Evolutionary conservation across 345 rosid genomes (phyloP).

Genomic region (Euclidium syriacum): DNA sequence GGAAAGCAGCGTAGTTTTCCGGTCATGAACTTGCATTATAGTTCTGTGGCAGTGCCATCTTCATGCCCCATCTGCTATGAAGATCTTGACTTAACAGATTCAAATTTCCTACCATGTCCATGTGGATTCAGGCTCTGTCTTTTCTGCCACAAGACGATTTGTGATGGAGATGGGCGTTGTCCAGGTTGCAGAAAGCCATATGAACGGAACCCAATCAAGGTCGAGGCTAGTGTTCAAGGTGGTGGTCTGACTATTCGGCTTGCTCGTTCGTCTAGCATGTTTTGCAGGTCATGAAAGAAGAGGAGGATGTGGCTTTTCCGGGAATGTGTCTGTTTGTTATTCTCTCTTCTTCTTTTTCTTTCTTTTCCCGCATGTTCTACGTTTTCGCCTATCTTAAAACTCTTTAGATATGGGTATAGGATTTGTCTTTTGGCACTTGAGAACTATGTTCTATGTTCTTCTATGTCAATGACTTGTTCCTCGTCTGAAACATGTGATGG

Average conservation of each 20-base stretch:
- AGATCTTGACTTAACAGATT: conserved; percentile 79
- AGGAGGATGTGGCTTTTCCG: conserved; percentile 25
- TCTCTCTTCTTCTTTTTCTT: conserved; percentile 21
- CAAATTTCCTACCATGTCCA: conserved; percentile 74
- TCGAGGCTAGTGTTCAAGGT: conserved; percentile 51
- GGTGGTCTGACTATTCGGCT: conserved; percentile 54
- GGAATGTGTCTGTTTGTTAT: conserved; percentile 38
- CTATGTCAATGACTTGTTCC: conserved; percentile 49
- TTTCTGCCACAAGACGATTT: conserved; percentile 93
- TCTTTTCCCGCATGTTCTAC: conserved; percentile 18
- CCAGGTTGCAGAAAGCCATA: conserved; percentile 93
- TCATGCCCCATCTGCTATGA: conserved; percentile 80
- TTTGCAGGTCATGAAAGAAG: conserved; percentile 61
- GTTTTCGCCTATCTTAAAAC: conserved; percentile 35
- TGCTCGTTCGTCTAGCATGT: conserved; percentile 82
- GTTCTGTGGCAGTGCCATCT: conserved; percentile 33
- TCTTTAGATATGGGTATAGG: conserved; percentile 49
- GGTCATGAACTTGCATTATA: conserved; percentile 43
- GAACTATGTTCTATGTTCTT: conserved; percentile 46
- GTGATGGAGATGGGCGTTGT: conserved; percentile 88
- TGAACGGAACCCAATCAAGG: conserved; percentile 41
- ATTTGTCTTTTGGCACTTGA: conserved; percentile 43
- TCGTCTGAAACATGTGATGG: conserved; percentile 51
- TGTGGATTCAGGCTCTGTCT: conserved; percentile 92
- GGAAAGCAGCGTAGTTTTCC: conserved; percentile 63